Conservation (phyloP, 192 early-diverging fungal species). For the Podila epicladia region DNA sequence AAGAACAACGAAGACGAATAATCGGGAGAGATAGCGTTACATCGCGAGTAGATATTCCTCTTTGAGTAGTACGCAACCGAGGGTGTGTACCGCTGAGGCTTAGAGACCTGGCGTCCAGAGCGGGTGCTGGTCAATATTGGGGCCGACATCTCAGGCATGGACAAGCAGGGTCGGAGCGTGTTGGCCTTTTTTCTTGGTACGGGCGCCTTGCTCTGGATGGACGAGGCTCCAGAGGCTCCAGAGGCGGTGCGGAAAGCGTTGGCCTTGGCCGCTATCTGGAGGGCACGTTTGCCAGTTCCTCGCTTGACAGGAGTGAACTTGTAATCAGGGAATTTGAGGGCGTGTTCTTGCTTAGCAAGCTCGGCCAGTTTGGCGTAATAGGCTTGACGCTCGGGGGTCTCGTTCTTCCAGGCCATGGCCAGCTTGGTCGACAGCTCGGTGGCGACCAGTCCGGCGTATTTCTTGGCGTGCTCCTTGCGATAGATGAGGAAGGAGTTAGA, state of each 20-base stretch:
- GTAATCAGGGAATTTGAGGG: slow-evolving; percentile 33
- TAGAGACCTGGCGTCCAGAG: neutral
- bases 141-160: neutral
- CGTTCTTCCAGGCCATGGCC: slow-evolving; percentile 35
- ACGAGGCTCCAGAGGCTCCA: neutral
- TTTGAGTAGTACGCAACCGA: neutral
- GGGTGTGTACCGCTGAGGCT: neutral
- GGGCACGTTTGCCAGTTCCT: slow-evolving; percentile 40
- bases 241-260: slow-evolving; percentile 5
- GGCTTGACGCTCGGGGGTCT: slow-evolving; percentile 14
- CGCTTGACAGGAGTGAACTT: slow-evolving; percentile 54
- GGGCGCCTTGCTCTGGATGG: neutral
- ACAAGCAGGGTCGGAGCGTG: neutral
- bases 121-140: neutral
- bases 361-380: slow-evolving; percentile 22
- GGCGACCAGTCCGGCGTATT: slow-evolving; percentile 29
- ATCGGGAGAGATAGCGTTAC: neutral
- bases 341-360: slow-evolving; percentile 24
- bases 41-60: neutral
- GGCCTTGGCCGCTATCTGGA: slow-evolving; percentile 8
- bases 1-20: neutral
- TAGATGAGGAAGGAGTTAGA: slow-evolving; percentile 53
- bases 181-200: neutral
- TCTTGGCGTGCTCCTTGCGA: slow-evolving; percentile 27
- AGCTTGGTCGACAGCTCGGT: slow-evolving; percentile 31